Base-by-base conservation (phyloP, 2,329 filamentous ascomycete species). In the Rugonectria rugulosa region DNA sequence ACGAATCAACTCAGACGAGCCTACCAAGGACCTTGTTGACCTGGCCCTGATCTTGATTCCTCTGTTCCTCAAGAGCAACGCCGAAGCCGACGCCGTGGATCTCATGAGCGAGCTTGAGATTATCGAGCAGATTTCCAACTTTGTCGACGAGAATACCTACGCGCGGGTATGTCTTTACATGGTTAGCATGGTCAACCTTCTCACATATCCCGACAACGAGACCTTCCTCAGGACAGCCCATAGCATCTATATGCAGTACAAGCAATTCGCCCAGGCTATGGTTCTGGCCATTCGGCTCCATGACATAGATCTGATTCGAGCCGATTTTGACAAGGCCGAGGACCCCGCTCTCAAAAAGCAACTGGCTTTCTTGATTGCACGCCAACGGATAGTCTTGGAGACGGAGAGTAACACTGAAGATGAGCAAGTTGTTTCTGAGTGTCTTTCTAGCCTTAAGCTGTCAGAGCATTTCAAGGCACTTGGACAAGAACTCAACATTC, bases 121-220 rank as follows among this genome's bases (percentile, higher is more conserved):
- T 73, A 98, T 99, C 65, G 92, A 97, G 70, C 81, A 93, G 70
- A 90, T 99, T 40, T 88, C 91, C 53, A 84, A 92, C 64, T 96
- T 93, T 68, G 83, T 99, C 47, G 95, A 99, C 73, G 89, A 96
- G 73, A 89, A 98, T 77, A 98, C 93, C 21, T 99, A 96, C 73
- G 82, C 90, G 47, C 83, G 95, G 70, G 95, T 97, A 52, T 98
- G 95, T 72, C 79, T 99, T 65, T 99, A 99, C 79, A 97, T 99
- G 89, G 92, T 96, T 67, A 96, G 92, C 80, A 98, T 98, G 91
- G 95, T 99, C 65, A 96, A 95, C 71, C 85, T 99, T 17, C 87
- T 99, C 73, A 97, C 95, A 49, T 98, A 96, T 71, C 95, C 95
- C 37, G 95, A 99, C 76, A 97, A 99, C 75, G 91, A 97, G 72